Conservation (phyloP, 352 stramenopile species). For the Peronospora tabacina region DNA sequence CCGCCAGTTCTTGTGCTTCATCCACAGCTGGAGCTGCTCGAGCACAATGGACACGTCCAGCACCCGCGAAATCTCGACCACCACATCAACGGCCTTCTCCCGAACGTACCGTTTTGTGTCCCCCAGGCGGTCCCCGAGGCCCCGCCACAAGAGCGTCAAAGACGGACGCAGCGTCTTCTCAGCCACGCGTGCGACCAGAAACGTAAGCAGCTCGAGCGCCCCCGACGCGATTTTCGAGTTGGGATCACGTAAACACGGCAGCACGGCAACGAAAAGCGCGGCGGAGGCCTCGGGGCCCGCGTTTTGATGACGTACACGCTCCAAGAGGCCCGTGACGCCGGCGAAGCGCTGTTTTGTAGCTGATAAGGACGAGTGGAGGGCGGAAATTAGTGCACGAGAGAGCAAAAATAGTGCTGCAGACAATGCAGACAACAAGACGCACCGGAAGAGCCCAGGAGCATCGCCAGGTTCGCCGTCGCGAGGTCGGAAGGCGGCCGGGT, state of each 20-base stretch:
- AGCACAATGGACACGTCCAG: conserved; percentile 52
- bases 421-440: background rate
- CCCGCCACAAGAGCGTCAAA: conserved; percentile 62
- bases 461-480: conserved; percentile 44
- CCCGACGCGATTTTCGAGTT: conserved; percentile 75
- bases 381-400: conserved; percentile 1
- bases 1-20: conserved; percentile 78
- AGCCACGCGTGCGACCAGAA: conserved; percentile 41
- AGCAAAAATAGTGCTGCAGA: background rate
- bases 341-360: conserved; percentile 78
- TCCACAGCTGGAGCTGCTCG: conserved; percentile 40
- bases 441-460: conserved; percentile 57
- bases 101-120: conserved; percentile 71
- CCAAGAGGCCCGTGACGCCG: conserved; percentile 50
- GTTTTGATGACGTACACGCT: conserved; percentile 30
- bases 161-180: conserved; percentile 40
- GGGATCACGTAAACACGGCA: conserved; percentile 72
- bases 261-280: conserved; percentile 41
- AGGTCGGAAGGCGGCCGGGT: background rate
- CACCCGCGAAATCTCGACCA: conserved; percentile 56
- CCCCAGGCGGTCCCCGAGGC: conserved; percentile 60
- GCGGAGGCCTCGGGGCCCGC: conserved; percentile 33
- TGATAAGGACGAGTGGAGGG: conserved; percentile 13
- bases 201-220: conserved; percentile 55
- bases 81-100: conserved; percentile 66